Evolutionary conservation across 176 grass and related monocot genomes (phyloP).

Genomic region (Oryza brachyantha): DNA sequence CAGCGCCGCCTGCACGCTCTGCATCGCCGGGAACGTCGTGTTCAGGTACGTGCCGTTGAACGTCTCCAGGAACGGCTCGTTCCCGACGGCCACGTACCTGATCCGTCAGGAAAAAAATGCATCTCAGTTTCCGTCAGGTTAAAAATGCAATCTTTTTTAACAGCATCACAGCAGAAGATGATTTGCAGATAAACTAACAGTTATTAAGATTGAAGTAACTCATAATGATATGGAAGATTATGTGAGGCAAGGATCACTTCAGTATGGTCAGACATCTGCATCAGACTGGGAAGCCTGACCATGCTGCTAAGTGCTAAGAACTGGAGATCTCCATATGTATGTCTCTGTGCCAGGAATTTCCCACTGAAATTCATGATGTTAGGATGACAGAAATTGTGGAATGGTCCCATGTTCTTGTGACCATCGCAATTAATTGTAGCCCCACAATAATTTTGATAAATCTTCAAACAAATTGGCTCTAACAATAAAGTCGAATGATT

Average conservation of each 20-base stretch:
- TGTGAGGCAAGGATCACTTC: not conserved
- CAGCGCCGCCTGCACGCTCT: conserved; percentile 76
- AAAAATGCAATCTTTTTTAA: not conserved
- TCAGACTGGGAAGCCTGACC: conserved; percentile 18
- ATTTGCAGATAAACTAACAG: not conserved
- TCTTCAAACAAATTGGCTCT: not conserved
- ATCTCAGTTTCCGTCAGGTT: no score
- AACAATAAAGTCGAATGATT: not conserved
- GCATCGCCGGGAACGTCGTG: conserved; percentile 74
- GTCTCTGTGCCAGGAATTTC: not conserved
- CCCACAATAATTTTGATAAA: not conserved
- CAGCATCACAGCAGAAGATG: not conserved
- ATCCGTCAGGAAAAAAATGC: not conserved
- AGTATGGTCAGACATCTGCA: conserved; percentile 2
- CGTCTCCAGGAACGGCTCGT: conserved; percentile 75
- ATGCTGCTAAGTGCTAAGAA: not conserved
- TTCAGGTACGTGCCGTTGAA: conserved; percentile 77
- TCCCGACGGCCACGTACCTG: conserved; percentile 75
- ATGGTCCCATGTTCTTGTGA: not conserved
- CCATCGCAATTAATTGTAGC: not conserved
- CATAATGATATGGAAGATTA: not conserved
- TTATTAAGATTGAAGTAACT: not conserved
- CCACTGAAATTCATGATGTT: not conserved
- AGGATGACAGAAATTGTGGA: not conserved
- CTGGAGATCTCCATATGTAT: not conserved